Conservation (phyloP, 768 basidiomycete species). For the Leccinum truebloodii region DNA sequence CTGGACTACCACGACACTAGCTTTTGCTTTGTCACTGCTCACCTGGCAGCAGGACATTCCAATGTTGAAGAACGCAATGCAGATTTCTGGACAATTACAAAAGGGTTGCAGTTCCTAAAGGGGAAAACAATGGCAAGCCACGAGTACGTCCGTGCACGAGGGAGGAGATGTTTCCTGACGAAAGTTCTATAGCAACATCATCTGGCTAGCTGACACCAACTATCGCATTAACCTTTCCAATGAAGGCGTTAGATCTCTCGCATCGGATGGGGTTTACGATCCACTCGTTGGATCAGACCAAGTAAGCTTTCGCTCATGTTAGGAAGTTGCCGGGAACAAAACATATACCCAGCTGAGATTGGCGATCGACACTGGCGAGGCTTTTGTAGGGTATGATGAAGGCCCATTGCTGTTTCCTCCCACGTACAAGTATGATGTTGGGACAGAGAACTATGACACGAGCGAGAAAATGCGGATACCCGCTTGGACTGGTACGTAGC, state of each 20-base stretch:
- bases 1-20: conserved; percentile 80
- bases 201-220: conserved; percentile 96
- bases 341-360: conserved; percentile 56
- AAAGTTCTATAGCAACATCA: conserved; percentile 66
- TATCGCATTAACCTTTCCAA: conserved; percentile 92
- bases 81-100: conserved; percentile 86
- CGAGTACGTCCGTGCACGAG: conserved; percentile 58
- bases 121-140: conserved; percentile 90
- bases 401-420: conserved; percentile 90
- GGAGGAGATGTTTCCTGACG: conserved; percentile 8
- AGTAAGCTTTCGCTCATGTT: conserved; percentile 42
- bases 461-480: conserved; percentile 96
- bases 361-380: conserved; percentile 69
- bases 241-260: conserved; percentile 70
- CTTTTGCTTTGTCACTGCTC: conserved; percentile 94
- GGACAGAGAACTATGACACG: conserved; percentile 87
- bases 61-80: conserved; percentile 90
- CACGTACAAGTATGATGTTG: conserved; percentile 89
- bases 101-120: conserved; percentile 82
- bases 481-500: conserved; percentile 86
- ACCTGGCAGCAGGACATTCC: conserved; percentile 92
- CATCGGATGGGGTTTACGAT: conserved; percentile 65
- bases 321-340: background rate
- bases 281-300: conserved; percentile 82
- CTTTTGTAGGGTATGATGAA: conserved; percentile 84